phyloP scores from a whole-genome alignment of 2,329 filamentous ascomycete species.

The Calonectria pseudoturangicola region DNA sequence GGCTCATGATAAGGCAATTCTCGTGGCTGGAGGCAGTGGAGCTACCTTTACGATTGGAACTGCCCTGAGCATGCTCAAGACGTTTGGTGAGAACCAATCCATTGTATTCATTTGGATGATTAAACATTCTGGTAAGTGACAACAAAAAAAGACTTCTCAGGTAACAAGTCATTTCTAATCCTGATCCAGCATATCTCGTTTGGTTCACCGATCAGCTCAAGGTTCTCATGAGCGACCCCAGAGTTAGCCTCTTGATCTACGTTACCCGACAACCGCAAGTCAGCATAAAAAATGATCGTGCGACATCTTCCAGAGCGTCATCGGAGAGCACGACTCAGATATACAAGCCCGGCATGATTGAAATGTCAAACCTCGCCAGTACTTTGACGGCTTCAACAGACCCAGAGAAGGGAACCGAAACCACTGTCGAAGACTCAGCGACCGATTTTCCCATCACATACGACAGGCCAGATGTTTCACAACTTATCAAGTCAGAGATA shows the following conservation, averaged over 20 bases:
- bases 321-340: slow-evolving; percentile 32
- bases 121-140: slow-evolving; percentile 57
- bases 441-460: slow-evolving; percentile 50
- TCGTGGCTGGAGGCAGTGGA: slow-evolving; percentile 77
- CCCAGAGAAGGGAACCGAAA: slow-evolving; percentile 46
- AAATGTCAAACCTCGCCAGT: slow-evolving; percentile 23
- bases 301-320: slow-evolving; percentile 40
- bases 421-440: slow-evolving; percentile 24
- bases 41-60: slow-evolving; percentile 72
- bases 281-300: slow-evolving; percentile 33
- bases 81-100: slow-evolving; percentile 49
- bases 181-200: slow-evolving; percentile 56
- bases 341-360: slow-evolving; percentile 36
- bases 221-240: slow-evolving; percentile 55
- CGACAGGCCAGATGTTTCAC: slow-evolving; percentile 61
- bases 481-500: slow-evolving; percentile 59
- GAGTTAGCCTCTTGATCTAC: slow-evolving; percentile 59
- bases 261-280: slow-evolving; percentile 57
- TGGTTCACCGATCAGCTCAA: slow-evolving; percentile 63
- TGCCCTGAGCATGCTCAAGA: slow-evolving; percentile 61
- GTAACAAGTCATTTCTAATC: slow-evolving; percentile 3
- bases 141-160: slow-evolving; percentile 28
- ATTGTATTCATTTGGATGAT: slow-evolving; percentile 65
- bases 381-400: slow-evolving; percentile 8
- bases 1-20: slow-evolving; percentile 72